Evolutionary conservation across 805 yeast species (phyloP).

Genomic region (Hanseniaspora lachancei): DNA sequence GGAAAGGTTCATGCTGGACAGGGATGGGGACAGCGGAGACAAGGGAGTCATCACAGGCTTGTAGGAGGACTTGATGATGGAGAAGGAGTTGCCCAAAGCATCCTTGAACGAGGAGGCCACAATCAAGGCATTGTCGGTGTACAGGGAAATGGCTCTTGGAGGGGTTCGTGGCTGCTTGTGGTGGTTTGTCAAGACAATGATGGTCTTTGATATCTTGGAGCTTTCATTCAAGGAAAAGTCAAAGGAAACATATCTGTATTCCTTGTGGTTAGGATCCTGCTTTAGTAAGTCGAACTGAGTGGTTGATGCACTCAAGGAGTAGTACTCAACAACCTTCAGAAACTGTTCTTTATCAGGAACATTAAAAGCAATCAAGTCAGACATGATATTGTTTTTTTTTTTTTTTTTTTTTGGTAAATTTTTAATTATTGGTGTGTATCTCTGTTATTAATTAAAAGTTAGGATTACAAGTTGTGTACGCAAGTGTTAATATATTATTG

Average conservation of each 20-base stretch:
- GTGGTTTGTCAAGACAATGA: conserved; percentile 6
- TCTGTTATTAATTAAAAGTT: too few species aligned
- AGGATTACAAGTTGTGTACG: too few species aligned
- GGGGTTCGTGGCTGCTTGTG: neutral
- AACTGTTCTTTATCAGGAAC: conserved; percentile 5
- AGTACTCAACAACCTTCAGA: neutral
- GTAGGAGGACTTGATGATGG: neutral
- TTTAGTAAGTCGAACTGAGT: conserved; percentile 9
- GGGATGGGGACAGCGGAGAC: neutral
- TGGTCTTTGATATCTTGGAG: neutral
- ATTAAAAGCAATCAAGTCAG: conserved; percentile 5
- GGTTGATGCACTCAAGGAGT: neutral
- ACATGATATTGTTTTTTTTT: neutral
- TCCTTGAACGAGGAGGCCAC: conserved; percentile 1
- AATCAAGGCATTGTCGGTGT: neutral
- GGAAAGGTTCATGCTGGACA: neutral
- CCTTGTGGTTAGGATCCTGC: conserved; percentile 7
- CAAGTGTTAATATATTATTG: too few species aligned
- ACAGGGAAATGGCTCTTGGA: neutral
- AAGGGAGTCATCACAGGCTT: neutral
- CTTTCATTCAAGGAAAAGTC: neutral
- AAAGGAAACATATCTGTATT: conserved; percentile 12
- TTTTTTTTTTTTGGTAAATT: neutral
- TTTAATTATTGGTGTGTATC: too few species aligned
- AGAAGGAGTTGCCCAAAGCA: neutral